phyloP scores from a whole-genome alignment of 2,329 filamentous ascomycete species.

The Fusarium continuum region DNA sequence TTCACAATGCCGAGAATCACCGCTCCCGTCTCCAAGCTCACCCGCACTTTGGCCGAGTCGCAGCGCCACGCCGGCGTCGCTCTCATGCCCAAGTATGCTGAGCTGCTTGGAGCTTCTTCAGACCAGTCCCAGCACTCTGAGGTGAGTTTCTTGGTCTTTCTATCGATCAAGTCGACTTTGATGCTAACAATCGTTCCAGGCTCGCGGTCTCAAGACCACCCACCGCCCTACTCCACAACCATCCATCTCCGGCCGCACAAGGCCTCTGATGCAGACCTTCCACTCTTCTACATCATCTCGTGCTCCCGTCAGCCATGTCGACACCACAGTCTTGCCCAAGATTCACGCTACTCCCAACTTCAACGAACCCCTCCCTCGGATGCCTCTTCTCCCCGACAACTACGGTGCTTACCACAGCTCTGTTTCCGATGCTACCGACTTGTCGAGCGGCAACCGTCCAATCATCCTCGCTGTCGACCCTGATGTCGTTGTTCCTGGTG shows the following conservation, averaged over 20 bases:
- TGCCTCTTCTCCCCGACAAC: conserved; percentile 70
- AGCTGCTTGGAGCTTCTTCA: conserved; percentile 51
- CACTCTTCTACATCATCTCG: conserved; percentile 57
- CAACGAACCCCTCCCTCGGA: conserved; percentile 56
- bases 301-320: conserved; percentile 54
- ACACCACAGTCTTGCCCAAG: conserved; percentile 63
- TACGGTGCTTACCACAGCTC: conserved; percentile 54
- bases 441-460: conserved; percentile 55
- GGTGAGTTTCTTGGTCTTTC: conserved; percentile 45
- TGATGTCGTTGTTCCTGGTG: conserved; percentile 59
- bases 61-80: conserved; percentile 51
- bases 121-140: conserved; percentile 49
- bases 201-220: conserved; percentile 56
- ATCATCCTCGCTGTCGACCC: conserved; percentile 67
- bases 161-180: neutral
- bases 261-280: conserved; percentile 73
- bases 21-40: conserved; percentile 59
- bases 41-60: conserved; percentile 57
- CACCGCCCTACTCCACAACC: conserved; percentile 59
- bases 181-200: conserved; percentile 39
- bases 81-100: conserved; percentile 59
- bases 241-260: conserved; percentile 55
- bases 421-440: conserved; percentile 54
- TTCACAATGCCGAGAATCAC: conserved; percentile 60
- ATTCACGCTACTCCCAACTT: conserved; percentile 46